Conservation (phyloP, 192 early-diverging fungal genomes). For the Entomortierella lignicola region DNA sequence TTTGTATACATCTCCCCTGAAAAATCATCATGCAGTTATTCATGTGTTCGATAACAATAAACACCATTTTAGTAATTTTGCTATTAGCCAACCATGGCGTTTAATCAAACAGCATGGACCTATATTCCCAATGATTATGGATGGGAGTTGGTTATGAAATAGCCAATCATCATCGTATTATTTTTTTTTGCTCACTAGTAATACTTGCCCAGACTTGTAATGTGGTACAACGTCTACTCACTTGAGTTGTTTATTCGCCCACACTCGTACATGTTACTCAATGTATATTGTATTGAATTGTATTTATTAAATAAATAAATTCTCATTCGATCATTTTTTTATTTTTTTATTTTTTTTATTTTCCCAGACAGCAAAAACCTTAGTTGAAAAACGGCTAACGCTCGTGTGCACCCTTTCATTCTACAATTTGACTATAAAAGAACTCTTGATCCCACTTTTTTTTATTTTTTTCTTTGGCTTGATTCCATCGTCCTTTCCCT, state of each 20-base stretch:
- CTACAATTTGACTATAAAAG: constrained; percentile 27
- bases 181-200: background rate
- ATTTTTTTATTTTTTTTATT: background rate
- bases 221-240: background rate
- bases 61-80: background rate
- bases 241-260: too few relatives aligned
- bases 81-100: constrained; percentile 15
- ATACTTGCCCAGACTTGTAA: background rate
- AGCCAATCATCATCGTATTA: constrained; percentile 5
- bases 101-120: background rate
- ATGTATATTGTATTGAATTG: too few relatives aligned
- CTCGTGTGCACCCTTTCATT: background rate
- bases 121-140: background rate
- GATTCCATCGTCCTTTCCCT: constrained; percentile 32
- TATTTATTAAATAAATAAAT: background rate
- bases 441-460: background rate
- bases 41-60: too few relatives aligned
- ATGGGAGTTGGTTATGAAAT: background rate
- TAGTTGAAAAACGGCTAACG: too few relatives aligned
- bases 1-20: too few relatives aligned
- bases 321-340: too few relatives aligned
- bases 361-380: background rate
- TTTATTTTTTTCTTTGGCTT: constrained; percentile 38
- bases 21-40: too few relatives aligned
- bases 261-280: too few relatives aligned